These are phyloP conservation scores for Colletotrichum truncatum DNA, from an alignment of 2,329 filamentous ascomycete species.

Conservation along the genomic window DNA sequence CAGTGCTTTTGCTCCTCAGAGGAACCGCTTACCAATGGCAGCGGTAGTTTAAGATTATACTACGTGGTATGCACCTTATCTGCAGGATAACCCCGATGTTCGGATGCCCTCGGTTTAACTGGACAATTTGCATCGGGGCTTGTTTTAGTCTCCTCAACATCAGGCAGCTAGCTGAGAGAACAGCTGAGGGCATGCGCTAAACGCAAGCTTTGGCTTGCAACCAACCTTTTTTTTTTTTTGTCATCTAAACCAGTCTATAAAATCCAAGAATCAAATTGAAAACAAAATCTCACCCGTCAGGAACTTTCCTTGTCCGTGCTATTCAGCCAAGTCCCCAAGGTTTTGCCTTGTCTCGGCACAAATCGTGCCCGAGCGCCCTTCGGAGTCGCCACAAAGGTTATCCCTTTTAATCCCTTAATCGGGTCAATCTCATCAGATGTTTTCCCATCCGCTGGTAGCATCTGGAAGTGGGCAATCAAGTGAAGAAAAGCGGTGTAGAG, in stretches of 20 bases:
- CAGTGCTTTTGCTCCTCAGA: neutral
- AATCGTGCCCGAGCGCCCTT: slow-evolving; percentile 27
- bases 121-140: neutral
- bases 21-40: neutral
- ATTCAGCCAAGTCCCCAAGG: neutral
- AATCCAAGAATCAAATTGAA: too few species aligned
- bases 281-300: too few species aligned
- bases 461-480: slow-evolving; percentile 57
- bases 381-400: slow-evolving; percentile 26
- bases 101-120: neutral
- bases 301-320: neutral
- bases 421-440: slow-evolving; percentile 17
- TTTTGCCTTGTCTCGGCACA: slow-evolving; percentile 22
- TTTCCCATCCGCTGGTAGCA: slow-evolving; percentile 39
- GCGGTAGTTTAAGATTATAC: neutral
- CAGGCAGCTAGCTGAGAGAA: neutral
- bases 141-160: neutral
- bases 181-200: neutral
- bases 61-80: neutral
- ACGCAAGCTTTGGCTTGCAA: neutral
- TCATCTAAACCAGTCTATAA: too few species aligned
- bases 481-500: slow-evolving; percentile 61
- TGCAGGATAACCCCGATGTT: neutral
- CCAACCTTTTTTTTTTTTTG: too few species aligned
- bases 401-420: slow-evolving; percentile 43